Base-by-base conservation (phyloP, 768 basidiomycete genomes). In the Rossbeevera mucosa region DNA sequence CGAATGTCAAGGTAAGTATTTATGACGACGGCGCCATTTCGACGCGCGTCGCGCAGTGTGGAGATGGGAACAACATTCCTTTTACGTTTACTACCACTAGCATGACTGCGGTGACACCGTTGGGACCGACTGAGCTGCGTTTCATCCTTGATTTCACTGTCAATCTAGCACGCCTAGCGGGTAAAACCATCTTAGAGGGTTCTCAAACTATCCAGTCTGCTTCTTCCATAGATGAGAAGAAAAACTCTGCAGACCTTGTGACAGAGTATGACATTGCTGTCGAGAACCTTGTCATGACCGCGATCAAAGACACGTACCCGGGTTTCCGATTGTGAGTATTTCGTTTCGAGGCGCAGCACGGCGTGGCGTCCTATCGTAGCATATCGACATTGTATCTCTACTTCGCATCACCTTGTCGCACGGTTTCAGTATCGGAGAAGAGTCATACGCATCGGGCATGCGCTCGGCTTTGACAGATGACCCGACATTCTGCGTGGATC, bases 401-500 rank as follows among this genome's bases (percentile, higher is more conserved):
- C n/a, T 44, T 33, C n/a, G 43, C 20, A n/a, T 40, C 13, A 24
- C 16, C 22, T 24, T 42, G 25, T 31, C 3, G n/a, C 13, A 28
- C 24, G 28, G 18, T 52, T 21, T 25, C 56, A 93, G 91, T 65
- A 90, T 97, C 52, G 94, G 94, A 48, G 95, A 99, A 68, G 95
- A 97, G 72, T 88, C 88, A 2, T 93, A 89, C 62, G 83, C 90
- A 7, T 82, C 86, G 2, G 90, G 90, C 12, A 66, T 76, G 47
- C 77, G 82, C 41, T 73, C 77, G 14, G 75, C 81, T 11, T 70
- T 95, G 58, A 91, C 90, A 5, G 89, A 95, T 56, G 83, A 83
- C 31, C 93, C 94, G 6, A 98, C 95, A 0, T 99, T 90, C 71
- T 96, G 95, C 62, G 89, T 94, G 30, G 94, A 96, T 69, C 94